Conservation (phyloP, 495 filamentous ascomycete species). For the Neurospora sublineolata region DNA sequence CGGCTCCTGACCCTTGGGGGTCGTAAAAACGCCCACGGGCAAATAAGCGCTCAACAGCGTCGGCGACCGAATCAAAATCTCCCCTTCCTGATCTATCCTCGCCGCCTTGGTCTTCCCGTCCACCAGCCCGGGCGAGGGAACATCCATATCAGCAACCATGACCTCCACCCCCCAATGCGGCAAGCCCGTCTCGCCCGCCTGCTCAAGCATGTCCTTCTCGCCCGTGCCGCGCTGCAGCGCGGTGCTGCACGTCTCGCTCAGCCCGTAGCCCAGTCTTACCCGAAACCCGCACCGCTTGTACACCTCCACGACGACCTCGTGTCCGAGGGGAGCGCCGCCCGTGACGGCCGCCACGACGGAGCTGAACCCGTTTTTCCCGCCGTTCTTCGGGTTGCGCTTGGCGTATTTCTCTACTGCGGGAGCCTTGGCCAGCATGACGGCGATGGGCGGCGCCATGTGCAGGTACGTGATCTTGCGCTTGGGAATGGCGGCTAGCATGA, state of each 20-base stretch:
- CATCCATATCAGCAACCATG: conserved; percentile 42
- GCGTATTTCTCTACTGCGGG: conserved; percentile 50
- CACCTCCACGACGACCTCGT: conserved; percentile 49
- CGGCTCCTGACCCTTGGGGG: not conserved
- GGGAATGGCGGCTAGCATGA: conserved; percentile 42
- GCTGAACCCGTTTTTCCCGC: conserved; percentile 13
- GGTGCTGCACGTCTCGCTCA: conserved; percentile 58
- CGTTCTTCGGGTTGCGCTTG: conserved; percentile 30
- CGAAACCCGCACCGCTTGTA: conserved; percentile 56
- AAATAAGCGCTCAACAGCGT: conserved; percentile 48
- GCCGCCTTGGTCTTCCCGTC: conserved; percentile 29
- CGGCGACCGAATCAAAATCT: conserved; percentile 46
- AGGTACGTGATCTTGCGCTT: conserved; percentile 46
- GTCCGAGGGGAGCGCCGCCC: conserved; percentile 54
- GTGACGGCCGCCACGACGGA: conserved; percentile 17
- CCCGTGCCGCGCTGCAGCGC: conserved; percentile 43
- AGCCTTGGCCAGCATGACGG: conserved; percentile 56
- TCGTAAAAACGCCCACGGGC: conserved; percentile 15
- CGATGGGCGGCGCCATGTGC: conserved; percentile 57
- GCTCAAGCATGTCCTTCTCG: conserved; percentile 45
- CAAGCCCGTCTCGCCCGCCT: conserved; percentile 48
- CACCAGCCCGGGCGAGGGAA: conserved; percentile 1
- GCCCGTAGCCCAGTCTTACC: conserved; percentile 58
- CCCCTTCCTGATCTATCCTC: conserved; percentile 42
- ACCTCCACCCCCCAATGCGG: conserved; percentile 40